Evolutionary conservation across 768 basidiomycete genomes (phyloP).

Genomic region (Phaffia tasmanica): DNA sequence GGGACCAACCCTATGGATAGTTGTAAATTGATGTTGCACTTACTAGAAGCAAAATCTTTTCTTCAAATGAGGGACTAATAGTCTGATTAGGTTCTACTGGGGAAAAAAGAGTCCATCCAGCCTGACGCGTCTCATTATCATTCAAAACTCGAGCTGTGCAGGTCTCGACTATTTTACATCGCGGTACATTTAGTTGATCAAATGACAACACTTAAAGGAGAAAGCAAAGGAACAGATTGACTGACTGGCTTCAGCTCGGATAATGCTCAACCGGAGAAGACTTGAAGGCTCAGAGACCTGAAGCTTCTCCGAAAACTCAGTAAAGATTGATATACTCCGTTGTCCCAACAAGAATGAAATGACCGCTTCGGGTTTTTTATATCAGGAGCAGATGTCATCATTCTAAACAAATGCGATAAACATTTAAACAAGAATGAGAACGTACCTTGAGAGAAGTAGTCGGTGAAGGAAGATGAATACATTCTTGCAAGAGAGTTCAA

Average conservation of each 20-base stretch:
- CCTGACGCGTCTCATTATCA: slow-evolving; percentile 64
- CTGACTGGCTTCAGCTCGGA: slow-evolving; percentile 70
- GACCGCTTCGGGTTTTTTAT: slow-evolving; percentile 46
- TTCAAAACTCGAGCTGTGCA: slow-evolving; percentile 63
- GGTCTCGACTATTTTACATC: slow-evolving; percentile 50
- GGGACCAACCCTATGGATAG: too few relatives aligned
- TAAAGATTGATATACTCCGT: slow-evolving; percentile 75
- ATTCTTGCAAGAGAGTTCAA: slow-evolving; percentile 81
- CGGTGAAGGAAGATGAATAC: slow-evolving; percentile 53
- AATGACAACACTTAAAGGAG: not conserved
- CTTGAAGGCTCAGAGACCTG: slow-evolving; percentile 86
- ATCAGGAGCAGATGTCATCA: not conserved
- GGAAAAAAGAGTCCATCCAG: slow-evolving; percentile 85
- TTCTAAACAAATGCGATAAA: not conserved
- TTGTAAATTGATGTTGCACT: slow-evolving; percentile 33
- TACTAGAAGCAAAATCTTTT: slow-evolving; percentile 82
- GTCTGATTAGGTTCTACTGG: slow-evolving; percentile 65
- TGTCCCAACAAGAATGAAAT: slow-evolving; percentile 86
- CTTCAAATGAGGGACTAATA: slow-evolving; percentile 72
- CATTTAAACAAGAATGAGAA: too few relatives aligned
- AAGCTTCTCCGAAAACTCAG: slow-evolving; percentile 71
- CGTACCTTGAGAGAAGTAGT: slow-evolving; percentile 75
- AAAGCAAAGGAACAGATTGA: not conserved
- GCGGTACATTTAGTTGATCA: not conserved
- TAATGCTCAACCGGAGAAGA: slow-evolving; percentile 72